Base-by-base conservation (phyloP, 2,329 filamentous ascomycete genomes). In the Pseudogymnoascus sp. region DNA sequence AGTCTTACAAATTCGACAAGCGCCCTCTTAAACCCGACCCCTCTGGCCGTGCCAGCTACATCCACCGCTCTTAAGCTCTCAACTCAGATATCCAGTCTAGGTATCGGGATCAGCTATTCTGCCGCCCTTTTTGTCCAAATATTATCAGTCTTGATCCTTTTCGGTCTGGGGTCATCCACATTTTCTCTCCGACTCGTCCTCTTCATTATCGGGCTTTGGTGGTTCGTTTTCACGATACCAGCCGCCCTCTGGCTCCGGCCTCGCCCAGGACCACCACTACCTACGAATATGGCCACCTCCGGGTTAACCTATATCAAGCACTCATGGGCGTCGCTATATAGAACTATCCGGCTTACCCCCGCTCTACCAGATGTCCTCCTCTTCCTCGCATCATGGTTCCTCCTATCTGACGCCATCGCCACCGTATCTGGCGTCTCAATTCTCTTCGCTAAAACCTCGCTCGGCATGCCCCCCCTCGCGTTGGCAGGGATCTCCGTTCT, bases 401-500 rank as follows among this genome's bases (percentile, higher is more conserved):
- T 99, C 31, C 82, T 99, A 1, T 96, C 90, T 5, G 95, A 99
- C 71, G 92, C 90, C 44, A 92, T 97, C 67, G 95, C 95, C 6
- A 97, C 95, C 0, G 93, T 96, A 0, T 95, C 90, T 36, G 93
- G 92, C 12, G 97, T 95, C 0, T 95, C 95, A 0, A 92, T 97
- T 28, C 81, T 99, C 8, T 99, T 97, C 73, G 95, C 93, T 42
- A 97, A 97, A 77, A 97, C 93, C 0, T 86, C 92, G 67, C 80
- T 99, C 8, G 85, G 89, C 67, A 99, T 99, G 95, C 83, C 88
- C 64, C 88, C 93, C 0, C 91, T 91, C 75, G 90, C 90, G 2
- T 78, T 99, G 23, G 95, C 91, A 5, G 81, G 97, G 73, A 97
- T 99, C 74, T 96, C 93, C 71, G 91, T 97, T 62, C 93, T 97